Conservation (phyloP, 768 basidiomycete species). For the Collybia nuda region DNA sequence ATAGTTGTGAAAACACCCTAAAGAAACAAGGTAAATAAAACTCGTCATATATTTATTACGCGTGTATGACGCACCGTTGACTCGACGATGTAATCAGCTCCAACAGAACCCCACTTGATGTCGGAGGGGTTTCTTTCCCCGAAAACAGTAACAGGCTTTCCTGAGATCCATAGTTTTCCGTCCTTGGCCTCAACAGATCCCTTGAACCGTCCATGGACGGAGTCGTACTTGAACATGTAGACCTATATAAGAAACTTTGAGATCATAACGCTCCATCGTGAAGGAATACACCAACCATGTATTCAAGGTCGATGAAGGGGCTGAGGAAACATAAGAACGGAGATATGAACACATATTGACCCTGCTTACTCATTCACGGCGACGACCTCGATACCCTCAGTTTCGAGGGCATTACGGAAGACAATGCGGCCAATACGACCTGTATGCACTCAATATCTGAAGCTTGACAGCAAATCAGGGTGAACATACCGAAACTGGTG, state of each 20-base stretch:
- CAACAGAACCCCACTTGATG: conserved; percentile 80
- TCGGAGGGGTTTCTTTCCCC: conserved; percentile 83
- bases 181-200: conserved; percentile 80
- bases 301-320: conserved; percentile 95
- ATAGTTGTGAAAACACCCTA: conserved; percentile 96
- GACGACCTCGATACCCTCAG: conserved; percentile 77
- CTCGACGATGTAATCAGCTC: conserved; percentile 94
- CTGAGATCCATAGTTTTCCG: conserved; percentile 87
- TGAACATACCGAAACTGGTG: conserved; percentile 70
- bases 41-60: conserved; percentile 6
- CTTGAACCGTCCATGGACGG: conserved; percentile 91
- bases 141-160: conserved; percentile 74
- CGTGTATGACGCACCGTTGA: conserved; percentile 65
- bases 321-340: conserved; percentile 33
- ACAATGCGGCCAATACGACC: conserved; percentile 99
- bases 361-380: conserved; percentile 88
- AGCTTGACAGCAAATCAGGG: neutral
- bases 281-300: conserved; percentile 69
- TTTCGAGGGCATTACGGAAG: conserved; percentile 86
- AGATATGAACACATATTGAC: neutral
- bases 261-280: neutral
- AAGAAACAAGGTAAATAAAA: conserved; percentile 12
- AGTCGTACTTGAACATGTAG: conserved; percentile 99
- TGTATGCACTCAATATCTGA: conserved; percentile 25
- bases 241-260: conserved; percentile 47